Conservation (phyloP, 2,329 filamentous ascomycete species). For the Monosporascus sp. region DNA sequence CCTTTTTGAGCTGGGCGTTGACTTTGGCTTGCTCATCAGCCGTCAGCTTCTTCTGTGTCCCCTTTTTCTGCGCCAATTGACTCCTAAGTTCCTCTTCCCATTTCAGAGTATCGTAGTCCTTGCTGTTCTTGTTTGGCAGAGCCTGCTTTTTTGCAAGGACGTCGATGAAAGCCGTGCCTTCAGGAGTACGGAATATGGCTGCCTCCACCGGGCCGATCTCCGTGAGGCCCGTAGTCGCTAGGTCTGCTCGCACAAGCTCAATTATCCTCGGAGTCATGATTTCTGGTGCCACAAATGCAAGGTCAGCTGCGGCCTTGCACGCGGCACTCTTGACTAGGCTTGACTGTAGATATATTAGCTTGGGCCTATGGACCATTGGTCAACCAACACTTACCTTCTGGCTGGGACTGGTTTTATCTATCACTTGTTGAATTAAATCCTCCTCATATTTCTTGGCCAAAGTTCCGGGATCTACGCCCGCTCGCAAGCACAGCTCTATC, state of each 20-base stretch:
- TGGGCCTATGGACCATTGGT: not conserved
- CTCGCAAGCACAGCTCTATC: slow-evolving; percentile 82
- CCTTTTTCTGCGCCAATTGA: slow-evolving; percentile 90
- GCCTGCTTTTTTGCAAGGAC: slow-evolving; percentile 78
- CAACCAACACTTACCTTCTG: slow-evolving; percentile 24
- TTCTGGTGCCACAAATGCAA: slow-evolving; percentile 90
- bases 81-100: slow-evolving; percentile 92
- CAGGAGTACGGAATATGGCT: slow-evolving; percentile 85
- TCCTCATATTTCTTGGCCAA: slow-evolving; percentile 62
- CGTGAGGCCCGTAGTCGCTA: slow-evolving; percentile 64
- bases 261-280: slow-evolving; percentile 72
- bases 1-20: slow-evolving; percentile 84
- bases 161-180: slow-evolving; percentile 84
- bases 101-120: slow-evolving; percentile 92
- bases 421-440: slow-evolving; percentile 63
- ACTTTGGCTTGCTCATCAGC: slow-evolving; percentile 86
- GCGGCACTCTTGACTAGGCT: slow-evolving; percentile 60
- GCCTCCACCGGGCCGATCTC: slow-evolving; percentile 81
- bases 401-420: slow-evolving; percentile 44
- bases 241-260: slow-evolving; percentile 65
- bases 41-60: slow-evolving; percentile 83
- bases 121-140: slow-evolving; percentile 79
- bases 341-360: slow-evolving; percentile 23
- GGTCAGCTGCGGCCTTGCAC: slow-evolving; percentile 78
- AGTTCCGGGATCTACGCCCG: slow-evolving; percentile 75